These are phyloP conservation scores for Suillus subluteus DNA, from an alignment of 768 basidiomycete genomes.

Conservation along the genomic window DNA sequence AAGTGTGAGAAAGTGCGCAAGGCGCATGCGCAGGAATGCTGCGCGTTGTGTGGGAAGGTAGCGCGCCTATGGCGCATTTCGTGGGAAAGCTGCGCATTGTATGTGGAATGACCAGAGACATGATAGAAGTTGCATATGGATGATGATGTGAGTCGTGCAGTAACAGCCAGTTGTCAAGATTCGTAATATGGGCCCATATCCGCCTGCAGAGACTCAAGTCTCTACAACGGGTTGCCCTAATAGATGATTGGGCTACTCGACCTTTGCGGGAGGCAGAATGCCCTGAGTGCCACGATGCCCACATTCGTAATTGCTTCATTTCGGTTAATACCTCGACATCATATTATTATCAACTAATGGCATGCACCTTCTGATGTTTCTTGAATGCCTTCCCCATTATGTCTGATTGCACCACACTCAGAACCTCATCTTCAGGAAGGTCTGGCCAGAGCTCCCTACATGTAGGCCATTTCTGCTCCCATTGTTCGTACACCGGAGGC, in stretches of 20 bases:
- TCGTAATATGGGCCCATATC: no score
- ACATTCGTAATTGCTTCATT: background rate
- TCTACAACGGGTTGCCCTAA: background rate
- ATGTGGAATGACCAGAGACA: no score
- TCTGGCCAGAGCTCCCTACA: background rate
- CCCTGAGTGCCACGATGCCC: background rate
- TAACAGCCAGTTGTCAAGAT: no score
- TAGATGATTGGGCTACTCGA: background rate
- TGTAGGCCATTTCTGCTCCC: background rate
- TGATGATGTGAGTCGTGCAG: no score
- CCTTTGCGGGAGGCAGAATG: background rate
- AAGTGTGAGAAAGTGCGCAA: no score
- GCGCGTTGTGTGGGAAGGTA: no score
- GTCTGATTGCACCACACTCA: background rate
- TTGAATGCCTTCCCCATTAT: background rate
- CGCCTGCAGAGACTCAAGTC: no score
- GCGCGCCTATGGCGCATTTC: no score
- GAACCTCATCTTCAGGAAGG: background rate
- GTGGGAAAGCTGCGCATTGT: no score
- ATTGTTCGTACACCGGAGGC: background rate
- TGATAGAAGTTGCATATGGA: no score
- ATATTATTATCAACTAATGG: background rate
- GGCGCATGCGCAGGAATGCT: no score
- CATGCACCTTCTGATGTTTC: background rate
- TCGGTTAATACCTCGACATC: background rate